These are phyloP conservation scores for Candida pini DNA, from an alignment of 805 yeast genomes.

Conservation along the genomic window DNA sequence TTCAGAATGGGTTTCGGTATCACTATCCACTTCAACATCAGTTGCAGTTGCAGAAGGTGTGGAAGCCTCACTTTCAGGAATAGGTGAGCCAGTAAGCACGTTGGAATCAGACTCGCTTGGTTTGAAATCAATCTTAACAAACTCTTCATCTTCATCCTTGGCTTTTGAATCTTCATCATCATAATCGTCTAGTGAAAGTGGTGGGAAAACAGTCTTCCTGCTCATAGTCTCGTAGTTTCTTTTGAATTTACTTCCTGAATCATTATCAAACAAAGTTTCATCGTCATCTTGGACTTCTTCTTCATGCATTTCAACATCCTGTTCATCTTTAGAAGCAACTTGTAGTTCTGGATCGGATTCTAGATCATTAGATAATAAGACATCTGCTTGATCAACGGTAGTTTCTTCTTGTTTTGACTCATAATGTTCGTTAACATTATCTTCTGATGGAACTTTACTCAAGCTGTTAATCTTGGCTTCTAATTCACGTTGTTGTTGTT, in stretches of 20 bases:
- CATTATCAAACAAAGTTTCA: background rate
- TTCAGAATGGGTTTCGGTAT: conserved; percentile 1
- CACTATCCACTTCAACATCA: background rate
- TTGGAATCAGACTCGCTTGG: background rate
- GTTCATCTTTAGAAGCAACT: background rate
- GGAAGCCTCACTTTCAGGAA: background rate
- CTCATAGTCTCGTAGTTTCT: conserved; percentile 23
- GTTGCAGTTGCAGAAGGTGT: background rate
- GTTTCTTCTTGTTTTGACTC: background rate
- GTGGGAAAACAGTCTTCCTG: conserved; percentile 21
- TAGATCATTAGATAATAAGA: conserved; percentile 1
- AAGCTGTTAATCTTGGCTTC: conserved; percentile 2
- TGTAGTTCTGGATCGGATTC: conserved; percentile 1
- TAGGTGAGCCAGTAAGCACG: background rate
- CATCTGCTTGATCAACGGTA: background rate
- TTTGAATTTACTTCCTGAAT: conserved; percentile 5
- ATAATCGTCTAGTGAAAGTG: conserved; percentile 2
- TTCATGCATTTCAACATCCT: background rate
- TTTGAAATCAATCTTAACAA: background rate
- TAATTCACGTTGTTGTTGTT: conserved; percentile 1
- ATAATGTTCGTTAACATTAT: background rate
- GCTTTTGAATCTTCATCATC: background rate
- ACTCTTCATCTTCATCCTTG: conserved; percentile 3
- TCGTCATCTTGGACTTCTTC: background rate
- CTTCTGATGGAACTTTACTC: conserved; percentile 6